Evolutionary conservation across 2,329 filamentous ascomycete genomes (phyloP), one percentile per base, ranked within the genome.

Genomic region (Coleophoma cylindrospora): DNA sequence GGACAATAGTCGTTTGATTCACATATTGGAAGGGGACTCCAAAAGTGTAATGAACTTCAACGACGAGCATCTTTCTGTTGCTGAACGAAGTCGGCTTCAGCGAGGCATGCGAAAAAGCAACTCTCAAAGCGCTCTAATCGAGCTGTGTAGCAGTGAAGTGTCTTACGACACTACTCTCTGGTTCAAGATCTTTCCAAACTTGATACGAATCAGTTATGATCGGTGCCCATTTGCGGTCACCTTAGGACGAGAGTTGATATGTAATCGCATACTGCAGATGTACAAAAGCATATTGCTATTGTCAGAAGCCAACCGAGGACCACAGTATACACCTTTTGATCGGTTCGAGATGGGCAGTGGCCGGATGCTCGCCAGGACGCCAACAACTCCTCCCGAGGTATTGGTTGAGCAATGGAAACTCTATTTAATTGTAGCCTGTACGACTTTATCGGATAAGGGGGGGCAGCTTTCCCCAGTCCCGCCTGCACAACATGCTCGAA

Each of bases 341-440:
- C 54, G 63, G n/a, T 62, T 57, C 15, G 80, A 84, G 45, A 72
- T 77, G 7, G 74, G 75, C 27, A 84, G 77, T 62, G 75, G 61
- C 15, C 57, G 64, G 8, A 47, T 65, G 21, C 55, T 62, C 10
- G 57, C 72, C 57, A 75, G 82, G 63, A 80, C 78, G 52, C 83
- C 79, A 51, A 86, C 83, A 3, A 85, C 86, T 1, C 87, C 91
- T 15, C 88, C 91, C 0, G 91, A 95, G 60, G 83, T 95, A 19
- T 77, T 96, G 50, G 83, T 99, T 51, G 95, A 97, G 68, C 94
- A 99, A 66, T 99, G 92, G 92, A 97, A 96, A 68, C 74, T 97
- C 2, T 97, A 97, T 66, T 77, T 99, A 22, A 91, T 96, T 49
- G 96, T 99, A 71, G 94, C 92, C 10, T 99, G 95, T 69, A 96